Conservation (phyloP, 1,284 basidiomycete species). For the Afroboletus lepidellus region DNA sequence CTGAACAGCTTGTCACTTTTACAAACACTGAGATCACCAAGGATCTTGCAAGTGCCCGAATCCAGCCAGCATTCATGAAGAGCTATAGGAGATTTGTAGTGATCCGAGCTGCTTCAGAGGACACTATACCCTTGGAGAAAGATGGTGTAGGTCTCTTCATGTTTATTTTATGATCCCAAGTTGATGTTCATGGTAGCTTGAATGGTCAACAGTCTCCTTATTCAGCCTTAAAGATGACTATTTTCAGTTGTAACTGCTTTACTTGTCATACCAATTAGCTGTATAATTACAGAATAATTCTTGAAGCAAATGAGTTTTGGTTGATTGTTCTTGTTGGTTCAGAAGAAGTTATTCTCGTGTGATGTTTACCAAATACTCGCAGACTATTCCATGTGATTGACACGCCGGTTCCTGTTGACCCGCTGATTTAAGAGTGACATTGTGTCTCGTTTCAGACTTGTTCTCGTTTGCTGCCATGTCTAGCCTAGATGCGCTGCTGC, state of each 20-base stretch:
- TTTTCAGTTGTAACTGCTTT: conserved; percentile 20
- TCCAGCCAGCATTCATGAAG: conserved; percentile 56
- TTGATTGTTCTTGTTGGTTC: not conserved
- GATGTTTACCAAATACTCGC: not conserved
- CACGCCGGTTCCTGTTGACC: not conserved
- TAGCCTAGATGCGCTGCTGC: conserved; percentile 39
- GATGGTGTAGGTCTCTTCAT: conserved; percentile 34
- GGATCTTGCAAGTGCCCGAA: conserved; percentile 30
- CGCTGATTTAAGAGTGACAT: not conserved
- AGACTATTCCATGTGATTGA: not conserved
- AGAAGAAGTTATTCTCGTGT: not conserved
- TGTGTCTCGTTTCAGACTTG: not conserved
- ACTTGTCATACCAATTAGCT: conserved; percentile 1
- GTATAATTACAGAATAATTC: conserved; percentile 2
- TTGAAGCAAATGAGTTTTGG: not conserved
- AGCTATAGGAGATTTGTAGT: conserved; percentile 62
- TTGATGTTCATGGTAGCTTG: conserved; percentile 34
- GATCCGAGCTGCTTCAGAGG: conserved; percentile 41
- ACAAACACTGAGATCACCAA: conserved; percentile 25
- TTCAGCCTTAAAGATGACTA: conserved; percentile 47
- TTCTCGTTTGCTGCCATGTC: conserved; percentile 21
- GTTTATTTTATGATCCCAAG: not conserved
- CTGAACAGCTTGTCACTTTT: conserved; percentile 17
- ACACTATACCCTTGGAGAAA: conserved; percentile 25
- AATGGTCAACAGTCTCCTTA: conserved; percentile 33